A percentile compares a stretch with the other conserved stretches of the same genome.
Conservation (phyloP, 2,329 filamentous ascomycete species). For the Massarina eburnea region DNA sequence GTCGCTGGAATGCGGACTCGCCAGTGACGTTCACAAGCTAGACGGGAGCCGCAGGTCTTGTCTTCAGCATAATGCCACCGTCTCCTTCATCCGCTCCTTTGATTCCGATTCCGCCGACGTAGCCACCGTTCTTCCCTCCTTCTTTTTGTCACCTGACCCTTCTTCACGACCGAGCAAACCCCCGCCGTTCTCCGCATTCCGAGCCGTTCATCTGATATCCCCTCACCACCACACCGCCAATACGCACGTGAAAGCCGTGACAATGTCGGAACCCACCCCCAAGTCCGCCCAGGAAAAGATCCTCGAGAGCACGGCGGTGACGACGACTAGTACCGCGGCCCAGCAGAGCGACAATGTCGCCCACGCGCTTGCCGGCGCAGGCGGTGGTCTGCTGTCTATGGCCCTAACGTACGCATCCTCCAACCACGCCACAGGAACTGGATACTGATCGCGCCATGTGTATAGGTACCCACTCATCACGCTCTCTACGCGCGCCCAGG, state of each 20-base stretch:
- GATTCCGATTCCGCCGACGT: no score
- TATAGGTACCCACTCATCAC: constrained; percentile 91
- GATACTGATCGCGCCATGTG: constrained; percentile 10
- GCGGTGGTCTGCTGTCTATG: constrained; percentile 94
- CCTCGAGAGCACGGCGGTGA: constrained; percentile 33
- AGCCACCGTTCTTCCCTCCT: constrained; percentile 7
- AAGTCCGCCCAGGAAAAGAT: constrained; percentile 38
- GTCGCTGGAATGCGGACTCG: constrained; percentile 22
- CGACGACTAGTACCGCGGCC: constrained; percentile 62
- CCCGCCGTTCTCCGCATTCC: not conserved
- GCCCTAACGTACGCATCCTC: constrained; percentile 71
- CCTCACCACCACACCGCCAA: constrained; percentile 3
- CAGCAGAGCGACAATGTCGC: constrained; percentile 96
- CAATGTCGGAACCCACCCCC: constrained; percentile 32
- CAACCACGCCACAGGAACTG: constrained; percentile 1
- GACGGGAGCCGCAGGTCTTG: constrained; percentile 22
- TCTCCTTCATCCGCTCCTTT: constrained; percentile 13
- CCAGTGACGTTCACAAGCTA: constrained; percentile 39
- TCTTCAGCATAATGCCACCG: constrained; percentile 29
- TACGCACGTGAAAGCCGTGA: constrained; percentile 8
- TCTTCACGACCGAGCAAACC: not conserved
- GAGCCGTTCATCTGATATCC: not conserved
- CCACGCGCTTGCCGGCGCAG: constrained; percentile 88
- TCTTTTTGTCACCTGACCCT: not conserved
- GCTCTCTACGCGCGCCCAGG: constrained; percentile 93